phyloP scores from a whole-genome alignment of 2,329 filamentous ascomycete species.

The Penicillium sp. region DNA sequence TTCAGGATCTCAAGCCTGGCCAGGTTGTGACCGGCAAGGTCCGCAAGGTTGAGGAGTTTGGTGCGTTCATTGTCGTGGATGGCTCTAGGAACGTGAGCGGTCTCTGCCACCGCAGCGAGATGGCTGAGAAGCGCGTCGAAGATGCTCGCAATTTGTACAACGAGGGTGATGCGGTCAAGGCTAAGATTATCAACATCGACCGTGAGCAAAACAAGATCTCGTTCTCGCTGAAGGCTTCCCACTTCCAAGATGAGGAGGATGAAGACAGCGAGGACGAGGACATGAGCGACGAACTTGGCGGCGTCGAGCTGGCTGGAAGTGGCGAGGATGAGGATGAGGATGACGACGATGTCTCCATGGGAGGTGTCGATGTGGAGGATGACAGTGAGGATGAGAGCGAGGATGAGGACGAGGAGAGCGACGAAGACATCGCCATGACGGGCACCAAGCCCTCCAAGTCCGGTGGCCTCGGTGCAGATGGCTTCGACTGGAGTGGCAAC shows the following conservation, averaged over 20 bases:
- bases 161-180: slow-evolving; percentile 90
- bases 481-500: slow-evolving; percentile 83
- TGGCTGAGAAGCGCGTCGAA: slow-evolving; percentile 76
- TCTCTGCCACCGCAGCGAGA: slow-evolving; percentile 85
- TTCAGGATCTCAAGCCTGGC: slow-evolving; percentile 71
- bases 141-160: slow-evolving; percentile 87
- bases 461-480: slow-evolving; percentile 63
- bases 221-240: slow-evolving; percentile 88
- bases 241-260: slow-evolving; percentile 63
- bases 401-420: slow-evolving; percentile 41
- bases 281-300: slow-evolving; percentile 29
- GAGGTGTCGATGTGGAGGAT: slow-evolving; percentile 45
- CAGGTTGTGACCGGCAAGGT: slow-evolving; percentile 85
- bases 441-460: slow-evolving; percentile 36
- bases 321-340: slow-evolving; percentile 8
- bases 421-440: slow-evolving; percentile 45
- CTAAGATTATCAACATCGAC: slow-evolving; percentile 77
- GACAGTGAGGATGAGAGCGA: slow-evolving; percentile 32
- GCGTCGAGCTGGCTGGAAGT: slow-evolving; percentile 31
- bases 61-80: slow-evolving; percentile 88
- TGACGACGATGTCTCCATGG: slow-evolving; percentile 37
- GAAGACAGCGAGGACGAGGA: slow-evolving; percentile 47
- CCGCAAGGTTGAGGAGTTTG: slow-evolving; percentile 89
- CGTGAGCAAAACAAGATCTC: slow-evolving; percentile 70
- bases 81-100: slow-evolving; percentile 85